phyloP scores from a whole-genome alignment of 805 yeast species.

The Yarrowia sp. region DNA sequence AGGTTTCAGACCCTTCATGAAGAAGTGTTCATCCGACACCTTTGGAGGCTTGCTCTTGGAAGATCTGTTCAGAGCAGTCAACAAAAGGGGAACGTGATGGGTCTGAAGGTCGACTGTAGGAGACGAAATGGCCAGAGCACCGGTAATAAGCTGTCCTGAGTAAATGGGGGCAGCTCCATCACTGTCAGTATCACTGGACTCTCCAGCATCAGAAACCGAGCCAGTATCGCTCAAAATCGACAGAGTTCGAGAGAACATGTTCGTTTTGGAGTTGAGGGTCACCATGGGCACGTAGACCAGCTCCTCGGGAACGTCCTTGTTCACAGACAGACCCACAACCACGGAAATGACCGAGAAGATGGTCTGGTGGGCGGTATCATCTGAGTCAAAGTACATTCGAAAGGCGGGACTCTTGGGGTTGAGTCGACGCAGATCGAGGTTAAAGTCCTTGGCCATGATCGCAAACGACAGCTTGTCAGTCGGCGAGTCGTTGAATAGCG shows the following conservation, averaged over 20 bases:
- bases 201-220: conserved; percentile 18
- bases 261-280: conserved; percentile 50
- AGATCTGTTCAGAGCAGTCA: conserved; percentile 42
- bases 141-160: conserved; percentile 45
- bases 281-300: conserved; percentile 53
- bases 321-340: conserved; percentile 49
- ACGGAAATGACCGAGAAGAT: conserved; percentile 49
- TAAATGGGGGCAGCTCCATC: conserved; percentile 22
- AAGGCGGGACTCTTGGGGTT: conserved; percentile 53
- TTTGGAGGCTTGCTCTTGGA: conserved; percentile 34
- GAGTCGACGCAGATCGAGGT: conserved; percentile 51
- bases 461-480: conserved; percentile 44
- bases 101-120: conserved; percentile 53
- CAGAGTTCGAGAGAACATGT: conserved; percentile 50
- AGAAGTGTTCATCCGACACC: conserved; percentile 16
- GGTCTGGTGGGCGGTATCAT: conserved; percentile 53
- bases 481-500: conserved; percentile 22
- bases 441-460: conserved; percentile 49
- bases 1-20: conserved; percentile 44
- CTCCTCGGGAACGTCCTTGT: conserved; percentile 45
- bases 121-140: conserved; percentile 49
- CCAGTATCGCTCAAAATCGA: conserved; percentile 45
- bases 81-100: conserved; percentile 49
- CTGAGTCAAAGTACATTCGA: conserved; percentile 49
- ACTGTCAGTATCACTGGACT: conserved; percentile 14